Evolutionary conservation across 768 basidiomycete species (phyloP).

Genomic region (Suillus subaureus): DNA sequence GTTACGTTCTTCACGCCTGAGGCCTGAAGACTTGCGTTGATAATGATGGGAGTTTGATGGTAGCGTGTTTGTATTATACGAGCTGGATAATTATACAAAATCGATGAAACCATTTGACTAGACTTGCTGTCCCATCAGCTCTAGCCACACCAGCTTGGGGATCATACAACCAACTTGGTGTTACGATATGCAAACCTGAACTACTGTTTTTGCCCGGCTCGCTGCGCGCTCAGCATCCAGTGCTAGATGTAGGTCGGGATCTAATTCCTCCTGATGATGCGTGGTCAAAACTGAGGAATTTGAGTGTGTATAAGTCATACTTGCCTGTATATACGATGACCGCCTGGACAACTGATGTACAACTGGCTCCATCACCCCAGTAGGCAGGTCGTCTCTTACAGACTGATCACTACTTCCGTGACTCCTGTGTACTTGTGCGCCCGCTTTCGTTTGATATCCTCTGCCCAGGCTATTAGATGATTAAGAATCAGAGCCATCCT

Average conservation of each 20-base stretch:
- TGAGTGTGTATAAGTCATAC: neutral
- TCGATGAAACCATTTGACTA: neutral
- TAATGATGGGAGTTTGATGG: neutral
- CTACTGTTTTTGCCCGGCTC: neutral
- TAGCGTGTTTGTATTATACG: neutral
- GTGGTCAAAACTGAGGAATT: neutral
- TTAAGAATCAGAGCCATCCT: neutral
- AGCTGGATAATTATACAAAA: no score
- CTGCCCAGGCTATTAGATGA: slow-evolving; percentile 12
- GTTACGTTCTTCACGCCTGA: neutral
- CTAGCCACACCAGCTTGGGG: neutral
- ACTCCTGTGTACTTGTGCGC: slow-evolving; percentile 17
- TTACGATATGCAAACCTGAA: neutral
- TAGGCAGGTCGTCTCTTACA: slow-evolving; percentile 3
- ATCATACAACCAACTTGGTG: neutral
- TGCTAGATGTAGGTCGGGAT: neutral
- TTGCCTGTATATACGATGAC: slow-evolving; percentile 3
- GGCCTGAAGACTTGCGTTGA: neutral
- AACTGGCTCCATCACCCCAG: neutral
- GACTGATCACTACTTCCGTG: slow-evolving; percentile 12
- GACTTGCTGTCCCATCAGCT: neutral
- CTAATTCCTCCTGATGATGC: neutral
- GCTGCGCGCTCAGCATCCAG: neutral
- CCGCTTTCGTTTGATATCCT: slow-evolving; percentile 8
- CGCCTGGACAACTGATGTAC: neutral